Evolutionary conservation across 1,139 yeast genomes (phyloP), one percentile per base, ranked within the genome.

Genomic region (Lodderomyces jiufengensis): DNA sequence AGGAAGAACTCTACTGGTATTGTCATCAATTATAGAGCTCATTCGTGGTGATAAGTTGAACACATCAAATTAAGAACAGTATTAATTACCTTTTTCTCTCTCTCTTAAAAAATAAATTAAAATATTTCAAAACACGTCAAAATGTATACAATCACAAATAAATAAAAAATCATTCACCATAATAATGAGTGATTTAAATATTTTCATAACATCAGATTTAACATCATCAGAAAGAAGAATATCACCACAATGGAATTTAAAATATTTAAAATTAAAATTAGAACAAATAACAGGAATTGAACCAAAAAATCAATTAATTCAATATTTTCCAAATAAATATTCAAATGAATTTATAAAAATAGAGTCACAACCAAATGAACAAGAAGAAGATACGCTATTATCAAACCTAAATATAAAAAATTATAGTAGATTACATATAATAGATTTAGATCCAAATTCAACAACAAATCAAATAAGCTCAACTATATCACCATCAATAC

Each of bases 221-320:
- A 81, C 85, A 2, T 75, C 84, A 5, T 80, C 94, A 1, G 94
- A 84, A 53, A 61, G 92, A 33, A 62, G 86, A 32, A 62, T 88
- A 22, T 74, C 84, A 0, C 76, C 78, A 0, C 70, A 68, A 32
- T 84, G 95, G 87, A 58, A 75, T 0, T 44, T 86, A 24, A 57
- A 57, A 4, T 65, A 78, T 45, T 66, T 88, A 40, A 76, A 80
- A 47, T 52, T 63, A 27, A 71, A 76, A 43, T 57, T 88, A 13
- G 94, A 85, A 51, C 70, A 69, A 16, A 74, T 86, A 41, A 87
- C 96, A 0, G 97, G 97, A 1, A 76, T 90, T 29, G 77, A 81
- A 4, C 85, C 87, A 1, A 40, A 53, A 16, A 63, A 56, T 43
- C 95, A 85, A 56, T 59, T 62, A 16, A 58, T 85, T 18, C 68